phyloP scores from a whole-genome alignment of 2,329 filamentous ascomycete genomes.

The Penicillium aurantiogriseum region DNA sequence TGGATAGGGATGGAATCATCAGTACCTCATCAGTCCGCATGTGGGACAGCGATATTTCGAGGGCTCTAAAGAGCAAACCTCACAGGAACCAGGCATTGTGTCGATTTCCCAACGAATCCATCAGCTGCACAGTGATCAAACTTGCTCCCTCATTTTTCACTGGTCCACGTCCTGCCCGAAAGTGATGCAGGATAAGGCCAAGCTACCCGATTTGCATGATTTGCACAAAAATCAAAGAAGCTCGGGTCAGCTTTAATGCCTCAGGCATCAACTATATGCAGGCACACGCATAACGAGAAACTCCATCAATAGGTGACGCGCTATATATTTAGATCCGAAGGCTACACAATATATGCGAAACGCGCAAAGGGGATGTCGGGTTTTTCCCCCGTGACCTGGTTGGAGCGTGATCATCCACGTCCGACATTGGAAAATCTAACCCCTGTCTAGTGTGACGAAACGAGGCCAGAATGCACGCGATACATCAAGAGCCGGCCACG shows the following conservation, averaged over 20 bases:
- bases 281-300: no score
- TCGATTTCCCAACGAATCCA: conserved; percentile 11
- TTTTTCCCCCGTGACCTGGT: background rate
- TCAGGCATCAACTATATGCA: background rate
- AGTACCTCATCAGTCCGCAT: conserved; percentile 40
- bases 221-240: conserved; percentile 5
- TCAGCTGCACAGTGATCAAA: conserved; percentile 13
- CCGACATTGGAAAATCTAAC: conserved; percentile 1
- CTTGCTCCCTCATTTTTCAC: conserved; percentile 18
- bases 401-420: conserved; percentile 6
- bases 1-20: background rate
- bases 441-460: conserved; percentile 23
- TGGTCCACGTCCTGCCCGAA: background rate
- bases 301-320: background rate
- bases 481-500: conserved; percentile 24
- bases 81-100: conserved; percentile 35
- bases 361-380: conserved; percentile 18
- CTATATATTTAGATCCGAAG: conserved; percentile 4
- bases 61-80: conserved; percentile 39
- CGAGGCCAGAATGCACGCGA: conserved; percentile 18
- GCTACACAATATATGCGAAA: conserved; percentile 23
- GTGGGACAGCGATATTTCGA: conserved; percentile 43
- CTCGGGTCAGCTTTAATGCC: conserved; percentile 7
- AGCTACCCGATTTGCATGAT: conserved; percentile 4
- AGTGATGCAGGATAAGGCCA: conserved; percentile 2